Base-by-base conservation (phyloP, 2,329 filamentous ascomycete species). In the Aaosphaeria pasadenensis region DNA sequence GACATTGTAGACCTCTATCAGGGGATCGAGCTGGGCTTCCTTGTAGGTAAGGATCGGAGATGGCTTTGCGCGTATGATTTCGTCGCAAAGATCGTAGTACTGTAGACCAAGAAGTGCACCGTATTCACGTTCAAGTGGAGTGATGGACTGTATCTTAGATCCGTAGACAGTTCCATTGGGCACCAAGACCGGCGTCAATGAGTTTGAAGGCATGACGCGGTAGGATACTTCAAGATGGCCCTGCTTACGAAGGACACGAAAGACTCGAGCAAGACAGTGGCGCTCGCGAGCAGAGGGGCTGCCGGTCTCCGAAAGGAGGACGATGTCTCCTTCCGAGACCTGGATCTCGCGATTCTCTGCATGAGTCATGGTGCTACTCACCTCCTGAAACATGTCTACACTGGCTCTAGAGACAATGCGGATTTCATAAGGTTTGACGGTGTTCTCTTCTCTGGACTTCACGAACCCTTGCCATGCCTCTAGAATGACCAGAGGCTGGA, bases 381-480 rank as follows among this genome's bases (percentile, higher is more conserved):
- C 84, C 73, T 99, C 94, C 52, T 96, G 81, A 62, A 95, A 97
- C 44, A 87, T 87, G 71, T 99, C 94, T 7, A 99, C 91, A 42
- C 86, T 94, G 63, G 94, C 85, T 52, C 94, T 87, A 61, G 88
- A 95, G 43, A 88, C 82, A 45, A 99, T 82, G 63, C 91, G 95
- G 69, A 97, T 84, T 51, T 91, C 89, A 62, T 96, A 95, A 0
- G 89, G 77, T 63, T 87, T 90, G 54, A 85, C 84, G 17, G 82
- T 88, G 42, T 86, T 83, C 69, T 99, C 94, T 62, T 96, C 90
- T 66, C 91, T 91, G 17, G 89, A 83, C 43, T 90, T 91, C 44
- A 95, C 86, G 66, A 99, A 94, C 4, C 89, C 88, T 64, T 95
- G 88, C 94, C 94, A 99, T 30, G 92, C 92, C 75, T 99, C 94